A percentile compares a stretch with the other conserved stretches of the same genome.
These are phyloP conservation scores for Xylariaceae sp. DNA, from an alignment of 2,329 filamentous ascomycete species.

Conservation along the genomic window DNA sequence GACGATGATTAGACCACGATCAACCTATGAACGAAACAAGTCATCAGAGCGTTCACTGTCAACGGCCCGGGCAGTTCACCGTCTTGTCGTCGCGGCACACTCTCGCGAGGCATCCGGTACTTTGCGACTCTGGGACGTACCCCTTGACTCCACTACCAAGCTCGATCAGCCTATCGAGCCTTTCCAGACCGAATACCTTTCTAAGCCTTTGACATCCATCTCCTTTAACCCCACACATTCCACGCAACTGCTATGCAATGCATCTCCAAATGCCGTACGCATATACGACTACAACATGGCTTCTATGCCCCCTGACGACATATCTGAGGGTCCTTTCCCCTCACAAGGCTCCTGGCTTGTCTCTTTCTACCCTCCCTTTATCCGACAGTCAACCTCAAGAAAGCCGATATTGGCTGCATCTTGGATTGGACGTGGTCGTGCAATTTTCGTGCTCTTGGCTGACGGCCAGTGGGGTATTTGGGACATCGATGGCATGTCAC, in stretches of 20 bases:
- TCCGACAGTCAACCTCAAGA: constrained; percentile 44
- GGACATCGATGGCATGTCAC: constrained; percentile 57
- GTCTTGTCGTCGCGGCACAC: constrained; percentile 55
- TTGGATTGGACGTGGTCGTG: constrained; percentile 57
- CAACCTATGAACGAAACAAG: constrained; percentile 31
- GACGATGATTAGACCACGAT: constrained; percentile 42
- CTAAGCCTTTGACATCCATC: constrained; percentile 49
- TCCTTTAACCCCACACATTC: constrained; percentile 57
- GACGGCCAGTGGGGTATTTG: constrained; percentile 65
- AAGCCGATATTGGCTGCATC: constrained; percentile 58
- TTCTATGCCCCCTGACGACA: constrained; percentile 48
- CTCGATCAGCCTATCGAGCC: constrained; percentile 37
- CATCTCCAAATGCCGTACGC: constrained; percentile 51
- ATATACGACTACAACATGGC: constrained; percentile 57
- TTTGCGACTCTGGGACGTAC: constrained; percentile 54
- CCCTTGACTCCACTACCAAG: constrained; percentile 42
- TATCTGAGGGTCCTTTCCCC: constrained; percentile 47
- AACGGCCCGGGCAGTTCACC: constrained; percentile 29
- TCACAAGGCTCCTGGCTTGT: constrained; percentile 60
- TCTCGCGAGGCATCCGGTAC: constrained; percentile 55
- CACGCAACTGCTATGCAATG: constrained; percentile 54
- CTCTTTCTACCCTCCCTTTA: constrained; percentile 55
- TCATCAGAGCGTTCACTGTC: constrained; percentile 36
- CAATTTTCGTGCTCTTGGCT: constrained; percentile 52
- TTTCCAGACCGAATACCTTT: constrained; percentile 57